Base-by-base conservation (phyloP, 1,284 basidiomycete genomes). In the Psilocybe mexicana region DNA sequence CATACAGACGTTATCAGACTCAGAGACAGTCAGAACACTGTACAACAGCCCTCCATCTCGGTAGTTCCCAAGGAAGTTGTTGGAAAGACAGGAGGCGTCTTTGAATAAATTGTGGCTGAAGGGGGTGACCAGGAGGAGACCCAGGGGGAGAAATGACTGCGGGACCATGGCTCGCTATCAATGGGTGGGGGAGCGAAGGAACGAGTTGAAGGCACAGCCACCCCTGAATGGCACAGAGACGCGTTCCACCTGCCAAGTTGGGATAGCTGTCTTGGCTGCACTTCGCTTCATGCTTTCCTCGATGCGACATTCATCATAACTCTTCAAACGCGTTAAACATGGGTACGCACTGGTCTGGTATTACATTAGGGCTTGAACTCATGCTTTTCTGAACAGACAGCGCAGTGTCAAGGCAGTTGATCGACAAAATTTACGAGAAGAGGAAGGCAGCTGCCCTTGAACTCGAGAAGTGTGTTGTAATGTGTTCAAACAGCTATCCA, bases 371-470 rank as follows among this genome's bases (percentile, higher is more conserved):
- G 11, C 23, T n/a, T 6, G 12, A 25, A 25, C 56, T 61, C 28
- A 53, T 18, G 23, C 8, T 33, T 33, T 5, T 18, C 18, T 43
- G 36, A 44, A 51, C 63, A 90, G 88, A 90, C 66, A 74, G 83
- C 56, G 79, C 83, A 59, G 81, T 89, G 46, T 77, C 87, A 46
- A 88, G 87, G 70, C 90, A 92, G 70, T 77, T 93, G 58, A 83
- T 91, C 54, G 90, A 93, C 82, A 91, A 92, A 79, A 87, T 92
- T 73, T 94, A 98, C 71, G 96, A 98, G 79, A 93, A 94, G 76
- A 87, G 97, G 61, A 98, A 98, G 77, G 88, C 92, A 7, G 94
- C 96, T 3, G 96, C 96, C 1, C 86, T 98, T 56, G 96, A 98
- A 60, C 84, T 98, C 52, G 96, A 98, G 79, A 96, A 95, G 92